A percentile compares a stretch with the other conserved stretches of the same genome.
These are phyloP conservation scores for Pulveroboletus sp. DNA, from an alignment of 768 basidiomycete genomes.

Conservation along the genomic window DNA sequence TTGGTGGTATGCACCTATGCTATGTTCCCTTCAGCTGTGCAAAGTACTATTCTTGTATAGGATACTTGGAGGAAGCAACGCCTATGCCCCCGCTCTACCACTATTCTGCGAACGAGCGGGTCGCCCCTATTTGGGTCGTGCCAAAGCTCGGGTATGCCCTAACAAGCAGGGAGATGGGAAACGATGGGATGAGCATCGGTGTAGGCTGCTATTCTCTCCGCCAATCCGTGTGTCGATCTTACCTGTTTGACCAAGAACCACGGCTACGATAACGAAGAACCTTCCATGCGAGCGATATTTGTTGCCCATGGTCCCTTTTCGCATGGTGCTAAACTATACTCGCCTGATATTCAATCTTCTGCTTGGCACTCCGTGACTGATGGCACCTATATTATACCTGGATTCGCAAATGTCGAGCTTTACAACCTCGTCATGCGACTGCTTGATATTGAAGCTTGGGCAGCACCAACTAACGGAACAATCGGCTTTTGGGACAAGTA, in stretches of 20 bases:
- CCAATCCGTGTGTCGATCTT: neutral
- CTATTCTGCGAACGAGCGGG: slow-evolving; percentile 66
- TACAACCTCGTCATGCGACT: slow-evolving; percentile 79
- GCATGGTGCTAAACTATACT: slow-evolving; percentile 53
- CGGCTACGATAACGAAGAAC: slow-evolving; percentile 79
- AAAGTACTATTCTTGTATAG: neutral
- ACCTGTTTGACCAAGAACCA: slow-evolving; percentile 53
- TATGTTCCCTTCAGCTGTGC: neutral
- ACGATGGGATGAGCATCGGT: slow-evolving; percentile 66
- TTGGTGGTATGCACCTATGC: slow-evolving; percentile 11
- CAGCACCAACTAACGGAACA: slow-evolving; percentile 72
- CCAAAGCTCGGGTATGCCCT: slow-evolving; percentile 79
- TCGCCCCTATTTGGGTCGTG: slow-evolving; percentile 83
- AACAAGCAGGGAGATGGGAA: slow-evolving; percentile 58
- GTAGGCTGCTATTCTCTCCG: slow-evolving; percentile 40
- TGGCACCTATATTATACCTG: slow-evolving; percentile 61
- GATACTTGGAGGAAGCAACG: slow-evolving; percentile 9
- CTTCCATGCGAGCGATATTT: slow-evolving; percentile 84
- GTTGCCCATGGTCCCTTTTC: slow-evolving; percentile 91
- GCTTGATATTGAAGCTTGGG: slow-evolving; percentile 53
- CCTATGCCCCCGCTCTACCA: slow-evolving; percentile 78
- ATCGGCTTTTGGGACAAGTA: slow-evolving; percentile 80
- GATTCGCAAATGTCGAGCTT: slow-evolving; percentile 82
- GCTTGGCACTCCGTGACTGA: slow-evolving; percentile 63
- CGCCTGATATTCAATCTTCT: slow-evolving; percentile 7